Evolutionary conservation across 2,329 filamentous ascomycete species (phyloP).

Genomic region (Trichoderma semiorbis): DNA sequence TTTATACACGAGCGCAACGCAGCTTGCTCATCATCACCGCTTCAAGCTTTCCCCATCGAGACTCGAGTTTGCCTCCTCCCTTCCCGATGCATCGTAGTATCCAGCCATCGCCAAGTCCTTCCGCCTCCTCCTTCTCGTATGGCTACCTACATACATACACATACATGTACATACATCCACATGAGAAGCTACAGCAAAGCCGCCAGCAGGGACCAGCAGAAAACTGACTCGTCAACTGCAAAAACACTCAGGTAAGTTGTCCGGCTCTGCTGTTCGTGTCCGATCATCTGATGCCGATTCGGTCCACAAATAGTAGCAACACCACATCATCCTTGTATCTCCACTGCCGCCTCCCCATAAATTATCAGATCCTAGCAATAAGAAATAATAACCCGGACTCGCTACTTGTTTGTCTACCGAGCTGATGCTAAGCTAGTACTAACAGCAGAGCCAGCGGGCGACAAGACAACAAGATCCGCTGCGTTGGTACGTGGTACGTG

Average conservation of each 20-base stretch:
- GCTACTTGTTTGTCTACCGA: neutral
- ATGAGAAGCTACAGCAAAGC: neutral
- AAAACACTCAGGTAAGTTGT: neutral
- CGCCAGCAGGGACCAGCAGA: neutral
- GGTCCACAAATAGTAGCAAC: conserved; percentile 7
- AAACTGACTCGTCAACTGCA: neutral
- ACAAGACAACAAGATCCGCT: neutral
- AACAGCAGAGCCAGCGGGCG: neutral
- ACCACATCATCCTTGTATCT: neutral
- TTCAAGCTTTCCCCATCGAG: neutral
- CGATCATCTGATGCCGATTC: conserved; percentile 16
- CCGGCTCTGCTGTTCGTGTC: conserved; percentile 12
- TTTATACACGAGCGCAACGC: conserved; percentile 5
- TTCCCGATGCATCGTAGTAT: conserved; percentile 11
- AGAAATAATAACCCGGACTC: neutral
- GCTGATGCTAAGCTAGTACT: neutral
- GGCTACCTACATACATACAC: neutral
- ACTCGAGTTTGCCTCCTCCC: neutral
- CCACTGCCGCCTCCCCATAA: neutral
- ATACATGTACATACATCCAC: neutral
- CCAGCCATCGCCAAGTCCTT: conserved; percentile 10
- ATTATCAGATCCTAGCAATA: neutral
- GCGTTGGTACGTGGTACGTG: neutral
- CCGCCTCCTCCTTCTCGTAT: neutral
- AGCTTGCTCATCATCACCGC: neutral